Base-by-base conservation (phyloP, 2,329 filamentous ascomycete species). In the Aureobasidium sp. region DNA sequence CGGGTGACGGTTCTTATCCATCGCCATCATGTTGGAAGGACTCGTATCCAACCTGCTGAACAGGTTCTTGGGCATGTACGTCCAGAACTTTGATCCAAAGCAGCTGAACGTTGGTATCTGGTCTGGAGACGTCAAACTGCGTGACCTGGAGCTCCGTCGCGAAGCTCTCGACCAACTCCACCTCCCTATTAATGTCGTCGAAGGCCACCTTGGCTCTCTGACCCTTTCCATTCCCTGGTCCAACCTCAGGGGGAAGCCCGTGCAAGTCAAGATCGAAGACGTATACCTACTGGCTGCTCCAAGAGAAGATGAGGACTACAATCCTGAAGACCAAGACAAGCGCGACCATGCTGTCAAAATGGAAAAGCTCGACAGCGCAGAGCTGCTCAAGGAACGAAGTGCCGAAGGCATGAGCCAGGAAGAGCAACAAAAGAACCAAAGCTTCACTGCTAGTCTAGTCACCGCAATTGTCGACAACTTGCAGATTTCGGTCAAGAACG, bases 1-100 rank as follows among this genome's bases (percentile, higher is more conserved):
- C 67, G 85, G 85, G 82, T 85, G 66, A 89, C 81, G 86, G 79
- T 82, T 76, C 68, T 67, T 70, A 62, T 63, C 70, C n/a, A n/a
- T n/a, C 69, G 64, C 74, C 78, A 78, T 69, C 65, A 98, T 99
- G 93, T 83, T 99, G 74, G 93, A 98, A 80, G 88, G 90, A 62
- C 79, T 99, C 63, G 93, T 97, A 59, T 90, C 93, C 64, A 94
- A 91, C 73, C 79, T 99, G 77, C 85, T 99, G 64, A 98, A 98
- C 77, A 87, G 94, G 76, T 97, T 98, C 74, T 75, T 99, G 81
- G 94, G 93, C 79, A 95, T 97, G 86, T 98, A 98, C 71, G 91
- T 99, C 71, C 90, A 95, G 79, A 97, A 98, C 73, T 98, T 99
- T 69, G 93, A 99, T 71, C 89, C 93, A 52, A 86, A 89, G 65